These are phyloP conservation scores for Camelina sativa DNA, from an alignment of 345 rosid species.

Conservation along the genomic window DNA sequence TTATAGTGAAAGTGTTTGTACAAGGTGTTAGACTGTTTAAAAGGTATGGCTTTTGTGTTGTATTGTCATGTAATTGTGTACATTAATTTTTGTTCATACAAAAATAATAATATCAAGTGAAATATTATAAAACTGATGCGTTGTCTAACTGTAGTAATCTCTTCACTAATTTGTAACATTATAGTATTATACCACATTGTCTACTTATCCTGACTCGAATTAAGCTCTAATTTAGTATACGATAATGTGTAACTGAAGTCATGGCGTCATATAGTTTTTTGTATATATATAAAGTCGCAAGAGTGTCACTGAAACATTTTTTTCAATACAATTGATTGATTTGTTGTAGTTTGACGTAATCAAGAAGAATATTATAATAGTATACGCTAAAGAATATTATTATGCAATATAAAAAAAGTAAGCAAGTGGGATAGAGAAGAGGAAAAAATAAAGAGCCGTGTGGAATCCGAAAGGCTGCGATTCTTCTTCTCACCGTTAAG, in stretches of 20 bases:
- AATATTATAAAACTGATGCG: neutral
- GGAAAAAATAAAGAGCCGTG: slow-evolving; percentile 34
- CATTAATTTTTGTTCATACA: slow-evolving; percentile 39
- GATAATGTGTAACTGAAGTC: slow-evolving; percentile 6
- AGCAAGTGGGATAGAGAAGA: slow-evolving; percentile 40
- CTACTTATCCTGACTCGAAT: neutral
- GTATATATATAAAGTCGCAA: slow-evolving; percentile 16
- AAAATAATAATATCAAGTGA: slow-evolving; percentile 15
- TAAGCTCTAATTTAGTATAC: neutral
- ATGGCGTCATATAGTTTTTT: slow-evolving; percentile 15
- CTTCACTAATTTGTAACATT: neutral
- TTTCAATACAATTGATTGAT: slow-evolving; percentile 14
- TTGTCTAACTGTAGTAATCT: neutral
- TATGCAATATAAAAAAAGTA: slow-evolving; percentile 3
- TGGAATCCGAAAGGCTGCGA: slow-evolving; percentile 47
- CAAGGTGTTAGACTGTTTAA: slow-evolving; percentile 14
- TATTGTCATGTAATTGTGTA: slow-evolving; percentile 39
- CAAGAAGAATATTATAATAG: slow-evolving; percentile 32
- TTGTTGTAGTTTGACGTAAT: slow-evolving; percentile 37
- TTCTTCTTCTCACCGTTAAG: slow-evolving; percentile 42
- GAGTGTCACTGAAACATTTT: slow-evolving; percentile 11
- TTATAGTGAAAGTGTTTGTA: slow-evolving; percentile 28
- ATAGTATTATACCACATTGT: no score
- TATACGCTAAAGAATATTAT: slow-evolving; percentile 21
- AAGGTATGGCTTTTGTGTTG: slow-evolving; percentile 19